These are phyloP conservation scores for Lophiostoma macrostomum DNA, from an alignment of 495 filamentous ascomycete species.

Conservation along the genomic window DNA sequence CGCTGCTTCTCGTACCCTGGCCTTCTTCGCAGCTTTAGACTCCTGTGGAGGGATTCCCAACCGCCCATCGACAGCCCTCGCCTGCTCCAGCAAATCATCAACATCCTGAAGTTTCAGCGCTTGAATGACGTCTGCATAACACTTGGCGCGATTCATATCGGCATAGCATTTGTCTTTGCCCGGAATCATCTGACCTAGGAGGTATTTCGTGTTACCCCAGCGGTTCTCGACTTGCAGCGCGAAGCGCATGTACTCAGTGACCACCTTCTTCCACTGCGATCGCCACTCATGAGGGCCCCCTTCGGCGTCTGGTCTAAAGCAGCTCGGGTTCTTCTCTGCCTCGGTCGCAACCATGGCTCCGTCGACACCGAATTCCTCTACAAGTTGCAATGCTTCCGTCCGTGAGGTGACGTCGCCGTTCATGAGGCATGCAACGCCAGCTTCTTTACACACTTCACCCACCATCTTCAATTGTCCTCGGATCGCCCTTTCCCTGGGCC, in stretches of 20 bases:
- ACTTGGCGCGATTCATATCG: conserved; percentile 54
- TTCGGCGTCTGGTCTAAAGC: conserved; percentile 64
- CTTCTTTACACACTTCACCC: conserved; percentile 67
- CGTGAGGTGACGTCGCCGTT: conserved; percentile 84
- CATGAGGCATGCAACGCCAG: conserved; percentile 85
- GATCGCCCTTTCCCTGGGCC: conserved; percentile 81
- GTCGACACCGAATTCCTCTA: conserved; percentile 74
- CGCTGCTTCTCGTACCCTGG: conserved; percentile 44
- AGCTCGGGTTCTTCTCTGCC: conserved; percentile 83
- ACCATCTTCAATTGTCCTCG: conserved; percentile 82
- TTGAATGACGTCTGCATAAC: conserved; percentile 62
- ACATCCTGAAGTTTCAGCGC: conserved; percentile 57
- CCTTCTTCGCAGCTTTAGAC: conserved; percentile 52
- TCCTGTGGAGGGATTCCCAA: conserved; percentile 57
- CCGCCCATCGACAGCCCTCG: conserved; percentile 61
- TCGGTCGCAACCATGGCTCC: conserved; percentile 95
- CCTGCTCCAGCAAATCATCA: conserved; percentile 53
- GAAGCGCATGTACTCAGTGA: conserved; percentile 65
- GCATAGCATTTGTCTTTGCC: conserved; percentile 65
- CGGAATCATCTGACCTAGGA: conserved; percentile 78
- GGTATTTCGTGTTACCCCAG: conserved; percentile 86
- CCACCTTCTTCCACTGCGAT: conserved; percentile 69
- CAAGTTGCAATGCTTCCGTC: conserved; percentile 63
- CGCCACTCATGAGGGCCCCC: conserved; percentile 51
- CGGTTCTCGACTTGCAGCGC: conserved; percentile 77